These are phyloP conservation scores for Nannochloris sp. DNA, from an alignment of 139 green algal genomes.

Conservation along the genomic window DNA sequence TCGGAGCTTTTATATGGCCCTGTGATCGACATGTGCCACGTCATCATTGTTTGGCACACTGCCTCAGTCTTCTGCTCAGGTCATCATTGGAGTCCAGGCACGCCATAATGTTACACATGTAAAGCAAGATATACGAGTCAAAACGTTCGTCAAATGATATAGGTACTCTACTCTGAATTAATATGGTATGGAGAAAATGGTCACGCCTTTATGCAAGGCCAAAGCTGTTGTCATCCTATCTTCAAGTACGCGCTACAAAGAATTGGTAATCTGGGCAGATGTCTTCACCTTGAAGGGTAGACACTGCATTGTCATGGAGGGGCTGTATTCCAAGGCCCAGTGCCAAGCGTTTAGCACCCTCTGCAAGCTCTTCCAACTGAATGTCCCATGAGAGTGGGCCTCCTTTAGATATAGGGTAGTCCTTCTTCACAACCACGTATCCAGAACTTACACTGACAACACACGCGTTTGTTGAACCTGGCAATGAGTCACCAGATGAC, in stretches of 20 bases:
- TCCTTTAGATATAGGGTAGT: constrained; percentile 25
- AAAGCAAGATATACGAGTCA: too few species aligned
- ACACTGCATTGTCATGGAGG: not conserved
- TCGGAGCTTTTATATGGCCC: too few species aligned
- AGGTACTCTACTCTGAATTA: too few species aligned
- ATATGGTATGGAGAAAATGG: not conserved
- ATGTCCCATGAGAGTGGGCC: constrained; percentile 31
- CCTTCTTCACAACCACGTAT: constrained; percentile 12
- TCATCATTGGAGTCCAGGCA: too few species aligned
- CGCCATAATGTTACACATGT: too few species aligned
- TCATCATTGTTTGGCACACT: too few species aligned
- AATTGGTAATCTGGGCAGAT: constrained; percentile 30
- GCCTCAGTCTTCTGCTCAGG: too few species aligned
- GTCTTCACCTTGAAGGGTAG: not conserved
- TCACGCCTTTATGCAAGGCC: not conserved
- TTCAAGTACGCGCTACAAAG: constrained; percentile 8
- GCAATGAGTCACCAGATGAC: constrained; percentile 1
- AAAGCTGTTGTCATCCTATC: not conserved
- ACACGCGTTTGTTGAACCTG: constrained; percentile 1
- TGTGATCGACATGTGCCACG: too few species aligned
- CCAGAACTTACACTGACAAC: constrained; percentile 11
- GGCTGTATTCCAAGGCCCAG: constrained; percentile 1
- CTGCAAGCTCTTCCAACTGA: constrained; percentile 24
- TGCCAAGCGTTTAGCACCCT: constrained; percentile 21
- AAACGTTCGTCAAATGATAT: too few species aligned